Base-by-base conservation (phyloP, 169 alveolate genomes). In the Eimeria tenella region DNA sequence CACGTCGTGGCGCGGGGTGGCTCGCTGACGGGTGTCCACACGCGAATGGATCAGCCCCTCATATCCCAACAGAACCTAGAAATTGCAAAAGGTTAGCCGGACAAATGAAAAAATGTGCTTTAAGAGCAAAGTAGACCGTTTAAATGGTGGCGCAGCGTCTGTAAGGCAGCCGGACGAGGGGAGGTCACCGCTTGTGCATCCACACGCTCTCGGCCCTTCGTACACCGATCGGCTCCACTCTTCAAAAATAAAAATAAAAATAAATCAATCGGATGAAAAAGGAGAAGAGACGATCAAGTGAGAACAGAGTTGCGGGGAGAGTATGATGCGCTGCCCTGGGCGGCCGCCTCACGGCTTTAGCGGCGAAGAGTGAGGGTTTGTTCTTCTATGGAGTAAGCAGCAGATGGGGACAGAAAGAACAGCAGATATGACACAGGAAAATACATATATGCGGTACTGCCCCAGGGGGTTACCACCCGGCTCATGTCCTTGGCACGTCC, bases 141-240 rank as follows among this genome's bases (percentile, higher is more conserved):
- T 79, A 79, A 21, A 19, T 56, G 63, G 21, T 56, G 71, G 73
- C 88, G 53, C 73, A 52, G 53, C 73, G 15, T 63, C 70, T 25
- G 88, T 68, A 79, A 79, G 88, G 88, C 88, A 79, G 88, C 88
- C 88, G 88, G 88, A 79, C 73, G 88, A 42, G 88, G 88, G 88
- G 70, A 56, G 88, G 88, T 79, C 88, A 79, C 88, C 70, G 84
- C 84, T 74, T 74, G 84, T 74, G 88, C 88, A 79, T 52, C 88
- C 25, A 79, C 53, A 79, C 53, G 73, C 73, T 79, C 25, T 55
- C 25, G 73, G 88, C 73, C 88, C 56, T 79, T 56, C 53, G 88
- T 68, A 63, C 88, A 19, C 21, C 70, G 65, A 53, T 25, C 56
- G 70, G 53, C 73, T 55, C 53, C 56, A 50, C 31, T 79, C 88